Percentiles rank a stretch among this genome's conserved stretches.
These are phyloP conservation scores for Phytophthora meadii DNA, from an alignment of 352 stramenopile species.

Conservation along the genomic window DNA sequence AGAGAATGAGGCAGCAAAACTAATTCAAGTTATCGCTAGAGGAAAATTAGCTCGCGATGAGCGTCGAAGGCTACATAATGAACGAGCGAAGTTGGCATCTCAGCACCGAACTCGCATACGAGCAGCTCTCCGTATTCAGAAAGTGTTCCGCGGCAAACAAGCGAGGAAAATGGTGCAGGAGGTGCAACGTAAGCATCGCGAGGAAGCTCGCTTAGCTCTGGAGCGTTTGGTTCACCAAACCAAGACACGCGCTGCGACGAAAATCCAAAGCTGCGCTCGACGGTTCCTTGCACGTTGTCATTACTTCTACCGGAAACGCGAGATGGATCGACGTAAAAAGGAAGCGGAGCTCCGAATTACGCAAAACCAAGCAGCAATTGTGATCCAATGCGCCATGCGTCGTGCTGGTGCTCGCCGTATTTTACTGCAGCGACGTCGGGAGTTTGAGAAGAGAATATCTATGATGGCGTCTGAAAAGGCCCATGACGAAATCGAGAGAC, in stretches of 20 bases:
- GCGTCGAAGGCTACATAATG: constrained; percentile 30
- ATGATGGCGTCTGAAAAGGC: constrained; percentile 86
- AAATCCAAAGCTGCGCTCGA: constrained; percentile 74
- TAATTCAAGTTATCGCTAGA: constrained; percentile 67
- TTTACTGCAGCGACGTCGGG: constrained; percentile 53
- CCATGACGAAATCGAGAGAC: constrained; percentile 78
- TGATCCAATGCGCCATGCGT: constrained; percentile 75
- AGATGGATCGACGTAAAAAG: constrained; percentile 36
- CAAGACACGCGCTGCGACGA: constrained; percentile 63
- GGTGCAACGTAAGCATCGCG: constrained; percentile 46
- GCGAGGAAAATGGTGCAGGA: constrained; percentile 47
- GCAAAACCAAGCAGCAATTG: constrained; percentile 59
- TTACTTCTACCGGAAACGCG: constrained; percentile 42
- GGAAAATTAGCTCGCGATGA: constrained; percentile 59
- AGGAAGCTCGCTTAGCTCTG: constrained; percentile 59
- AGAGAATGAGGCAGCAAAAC: constrained; percentile 56
- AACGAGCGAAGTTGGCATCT: constrained; percentile 39
- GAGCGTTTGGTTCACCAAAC: constrained; percentile 66
- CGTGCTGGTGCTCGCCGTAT: constrained; percentile 45
- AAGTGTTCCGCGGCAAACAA: constrained; percentile 61
- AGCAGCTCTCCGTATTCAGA: constrained; percentile 71
- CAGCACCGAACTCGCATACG: constrained; percentile 41
- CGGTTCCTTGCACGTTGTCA: constrained; percentile 55
- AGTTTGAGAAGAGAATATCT: constrained; percentile 83
- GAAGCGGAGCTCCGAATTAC: constrained; percentile 35